A percentile compares a stretch with the other conserved stretches of the same genome.
phyloP scores from a whole-genome alignment of 495 filamentous ascomycete genomes.

The Daldinia caldariorum region DNA sequence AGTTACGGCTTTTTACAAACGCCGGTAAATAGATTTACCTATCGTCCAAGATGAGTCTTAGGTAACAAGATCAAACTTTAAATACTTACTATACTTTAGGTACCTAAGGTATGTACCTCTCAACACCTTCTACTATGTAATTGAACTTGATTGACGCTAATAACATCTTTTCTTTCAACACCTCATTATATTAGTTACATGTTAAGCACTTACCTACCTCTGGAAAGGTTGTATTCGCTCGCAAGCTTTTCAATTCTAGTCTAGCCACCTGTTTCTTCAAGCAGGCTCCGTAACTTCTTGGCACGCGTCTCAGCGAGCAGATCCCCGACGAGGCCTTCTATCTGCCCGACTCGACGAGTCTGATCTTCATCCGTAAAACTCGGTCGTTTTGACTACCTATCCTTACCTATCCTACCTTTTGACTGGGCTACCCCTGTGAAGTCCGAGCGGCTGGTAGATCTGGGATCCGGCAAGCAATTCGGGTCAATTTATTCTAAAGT shows the following conservation, averaged over 20 bases:
- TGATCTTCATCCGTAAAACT: slow-evolving; percentile 43
- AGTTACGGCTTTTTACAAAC: background rate
- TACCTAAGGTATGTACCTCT: too few relatives aligned
- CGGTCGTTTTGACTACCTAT: slow-evolving; percentile 35
- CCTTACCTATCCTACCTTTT: slow-evolving; percentile 13
- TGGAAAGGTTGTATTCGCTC: background rate
- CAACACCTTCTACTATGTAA: too few relatives aligned
- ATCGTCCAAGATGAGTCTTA: background rate
- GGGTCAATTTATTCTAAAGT: slow-evolving; percentile 12
- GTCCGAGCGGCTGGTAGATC: slow-evolving; percentile 26
- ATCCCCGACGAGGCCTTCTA: slow-evolving; percentile 26
- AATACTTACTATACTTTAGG: too few relatives aligned
- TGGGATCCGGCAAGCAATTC: slow-evolving; percentile 20
- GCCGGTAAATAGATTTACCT: background rate
- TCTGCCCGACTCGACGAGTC: slow-evolving; percentile 34
- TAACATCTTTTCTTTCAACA: too few relatives aligned
- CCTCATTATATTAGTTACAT: too few relatives aligned
- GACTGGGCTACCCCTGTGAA: background rate
- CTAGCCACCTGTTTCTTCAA: slow-evolving; percentile 1
- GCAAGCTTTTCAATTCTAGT: slow-evolving; percentile 20
- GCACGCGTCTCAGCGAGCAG: slow-evolving; percentile 37
- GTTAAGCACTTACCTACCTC: background rate
- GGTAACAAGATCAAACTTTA: background rate
- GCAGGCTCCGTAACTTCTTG: slow-evolving; percentile 29
- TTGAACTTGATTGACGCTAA: too few relatives aligned